These are phyloP conservation scores for Boletales sp. DNA, from an alignment of 768 basidiomycete species.

Conservation along the genomic window DNA sequence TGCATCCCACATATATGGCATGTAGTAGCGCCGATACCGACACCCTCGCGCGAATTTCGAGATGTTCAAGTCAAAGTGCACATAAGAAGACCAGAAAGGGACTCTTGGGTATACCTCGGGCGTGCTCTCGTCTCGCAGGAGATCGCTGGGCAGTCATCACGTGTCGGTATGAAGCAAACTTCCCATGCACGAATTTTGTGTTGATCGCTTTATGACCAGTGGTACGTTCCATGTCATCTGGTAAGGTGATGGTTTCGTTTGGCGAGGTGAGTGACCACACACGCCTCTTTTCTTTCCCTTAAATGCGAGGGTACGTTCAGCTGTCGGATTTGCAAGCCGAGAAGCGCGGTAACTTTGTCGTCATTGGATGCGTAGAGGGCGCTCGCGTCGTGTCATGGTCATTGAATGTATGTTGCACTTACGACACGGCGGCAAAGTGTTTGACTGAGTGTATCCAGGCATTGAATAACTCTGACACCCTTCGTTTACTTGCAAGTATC, in stretches of 20 bases:
- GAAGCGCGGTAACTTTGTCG: conserved; percentile 84
- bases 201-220: conserved; percentile 14
- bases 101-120: conserved; percentile 80
- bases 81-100: conserved; percentile 72
- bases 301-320: conserved; percentile 31
- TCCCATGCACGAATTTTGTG: not conserved
- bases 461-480: conserved; percentile 77
- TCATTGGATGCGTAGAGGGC: conserved; percentile 75
- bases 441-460: conserved; percentile 45
- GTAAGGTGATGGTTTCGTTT: conserved; percentile 68
- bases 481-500: conserved; percentile 77
- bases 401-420: conserved; percentile 54
- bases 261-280: conserved; percentile 50
- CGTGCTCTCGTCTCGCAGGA: conserved; percentile 76
- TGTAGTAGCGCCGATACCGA: conserved; percentile 23
- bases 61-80: conserved; percentile 85
- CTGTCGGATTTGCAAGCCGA: conserved; percentile 75
- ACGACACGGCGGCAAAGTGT: not conserved
- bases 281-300: not conserved
- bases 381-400: conserved; percentile 80
- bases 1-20: not conserved
- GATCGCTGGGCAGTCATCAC: conserved; percentile 68
- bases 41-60: conserved; percentile 54
- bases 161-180: conserved; percentile 58
- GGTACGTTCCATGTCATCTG: conserved; percentile 51